Conservation (phyloP, 345 rosid genomes). For the Camelina laxa region DNA sequence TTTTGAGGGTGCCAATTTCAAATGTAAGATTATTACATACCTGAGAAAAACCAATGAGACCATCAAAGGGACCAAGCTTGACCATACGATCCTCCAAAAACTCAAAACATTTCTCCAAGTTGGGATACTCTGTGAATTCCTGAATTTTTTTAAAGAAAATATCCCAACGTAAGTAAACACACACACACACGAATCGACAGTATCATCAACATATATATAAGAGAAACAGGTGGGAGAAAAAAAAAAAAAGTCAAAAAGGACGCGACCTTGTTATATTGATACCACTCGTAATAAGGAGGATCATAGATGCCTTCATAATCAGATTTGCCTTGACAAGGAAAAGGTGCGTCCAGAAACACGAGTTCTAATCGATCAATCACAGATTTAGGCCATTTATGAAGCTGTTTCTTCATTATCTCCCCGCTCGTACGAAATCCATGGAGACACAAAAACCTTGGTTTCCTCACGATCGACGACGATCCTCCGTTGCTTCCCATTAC, state of each 20-base stretch:
- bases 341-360: conserved; percentile 72
- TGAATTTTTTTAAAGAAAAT: conserved; percentile 21
- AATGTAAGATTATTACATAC: too few species aligned
- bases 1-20: too few species aligned
- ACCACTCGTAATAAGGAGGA: conserved; percentile 98
- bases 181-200: neutral
- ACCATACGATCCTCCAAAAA: conserved; percentile 68
- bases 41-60: conserved; percentile 86
- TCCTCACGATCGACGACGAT: conserved; percentile 42
- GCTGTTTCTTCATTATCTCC: conserved; percentile 69
- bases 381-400: conserved; percentile 74
- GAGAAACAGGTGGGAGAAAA: neutral
- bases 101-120: conserved; percentile 72
- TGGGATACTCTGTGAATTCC: conserved; percentile 76
- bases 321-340: conserved; percentile 73
- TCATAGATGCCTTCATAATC: conserved; percentile 86
- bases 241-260: neutral
- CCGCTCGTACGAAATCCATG: conserved; percentile 95
- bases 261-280: conserved; percentile 76
- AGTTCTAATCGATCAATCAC: conserved; percentile 65
- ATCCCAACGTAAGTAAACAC: neutral
- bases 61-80: conserved; percentile 83
- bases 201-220: neutral
- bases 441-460: conserved; percentile 77
- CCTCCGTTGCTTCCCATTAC: conserved; percentile 51